A percentile compares a stretch with the other conserved stretches of the same genome.
Evolutionary conservation across 371 early-diverging fungal species (phyloP).

Genomic region (Saksenaea vasiformis): DNA sequence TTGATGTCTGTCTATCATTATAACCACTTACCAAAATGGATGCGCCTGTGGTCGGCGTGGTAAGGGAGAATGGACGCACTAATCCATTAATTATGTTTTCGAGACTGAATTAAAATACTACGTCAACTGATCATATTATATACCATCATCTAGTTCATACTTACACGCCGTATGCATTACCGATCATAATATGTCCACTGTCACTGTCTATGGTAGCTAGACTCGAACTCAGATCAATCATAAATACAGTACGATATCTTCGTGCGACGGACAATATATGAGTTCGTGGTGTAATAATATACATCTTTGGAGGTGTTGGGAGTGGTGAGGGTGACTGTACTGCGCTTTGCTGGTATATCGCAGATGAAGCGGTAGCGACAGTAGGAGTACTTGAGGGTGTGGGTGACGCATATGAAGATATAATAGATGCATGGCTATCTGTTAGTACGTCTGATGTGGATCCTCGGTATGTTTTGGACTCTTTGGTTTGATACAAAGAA

Average conservation of each 20-base stretch:
- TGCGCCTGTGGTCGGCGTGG: constrained; percentile 10
- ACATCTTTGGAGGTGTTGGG: constrained; percentile 16
- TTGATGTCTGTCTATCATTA: neutral
- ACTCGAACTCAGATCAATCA: constrained; percentile 73
- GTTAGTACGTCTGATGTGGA: neutral
- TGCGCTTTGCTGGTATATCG: neutral
- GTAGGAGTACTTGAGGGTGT: neutral
- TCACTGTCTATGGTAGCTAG: constrained; percentile 66
- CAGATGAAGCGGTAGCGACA: neutral
- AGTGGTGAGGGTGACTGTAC: neutral
- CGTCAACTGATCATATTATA: neutral
- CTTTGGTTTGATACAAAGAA: neutral
- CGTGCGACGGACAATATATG: constrained; percentile 56
- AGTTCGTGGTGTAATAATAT: constrained; percentile 68
- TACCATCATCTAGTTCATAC: constrained; percentile 10
- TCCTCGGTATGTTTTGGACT: neutral
- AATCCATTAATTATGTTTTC: constrained; percentile 32
- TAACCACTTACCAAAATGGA: constrained; percentile 7
- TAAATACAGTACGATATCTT: constrained; percentile 65
- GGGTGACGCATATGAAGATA: neutral
- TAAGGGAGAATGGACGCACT: constrained; percentile 32
- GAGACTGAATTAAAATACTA: constrained; percentile 13
- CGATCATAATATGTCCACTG: constrained; percentile 54
- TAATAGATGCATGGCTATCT: neutral
- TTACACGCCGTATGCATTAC: constrained; percentile 55